Evolutionary conservation across 148 eudicot genomes (phyloP).

Genomic region (Persicaria maculosa): DNA sequence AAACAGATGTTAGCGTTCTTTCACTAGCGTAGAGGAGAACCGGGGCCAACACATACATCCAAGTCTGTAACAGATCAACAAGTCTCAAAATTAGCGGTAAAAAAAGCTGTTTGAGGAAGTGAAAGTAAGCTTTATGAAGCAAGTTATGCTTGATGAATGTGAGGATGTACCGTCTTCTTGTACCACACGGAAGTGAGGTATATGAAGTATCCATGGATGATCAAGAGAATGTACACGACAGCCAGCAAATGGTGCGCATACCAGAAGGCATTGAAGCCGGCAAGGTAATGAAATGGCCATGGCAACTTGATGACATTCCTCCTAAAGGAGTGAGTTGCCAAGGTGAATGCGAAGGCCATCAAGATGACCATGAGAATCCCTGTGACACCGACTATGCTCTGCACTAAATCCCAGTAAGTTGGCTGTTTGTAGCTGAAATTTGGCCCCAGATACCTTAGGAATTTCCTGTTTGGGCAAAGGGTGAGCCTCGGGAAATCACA

Average conservation of each 20-base stretch:
- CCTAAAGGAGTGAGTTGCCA: slow-evolving; percentile 81
- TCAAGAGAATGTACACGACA: slow-evolving; percentile 55
- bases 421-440: slow-evolving; percentile 53
- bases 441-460: slow-evolving; percentile 39
- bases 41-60: slow-evolving; percentile 85
- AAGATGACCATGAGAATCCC: slow-evolving; percentile 62
- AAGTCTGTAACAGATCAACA: slow-evolving; percentile 49
- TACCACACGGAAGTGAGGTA: slow-evolving; percentile 58
- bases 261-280: slow-evolving; percentile 95
- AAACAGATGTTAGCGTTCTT: slow-evolving; percentile 48
- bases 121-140: neutral
- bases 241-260: slow-evolving; percentile 81
- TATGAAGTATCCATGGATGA: slow-evolving; percentile 71
- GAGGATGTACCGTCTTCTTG: slow-evolving; percentile 58
- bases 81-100: neutral
- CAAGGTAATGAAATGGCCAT: slow-evolving; percentile 56
- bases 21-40: slow-evolving; percentile 55
- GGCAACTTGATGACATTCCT: slow-evolving; percentile 78
- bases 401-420: slow-evolving; percentile 39
- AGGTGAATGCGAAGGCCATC: slow-evolving; percentile 65
- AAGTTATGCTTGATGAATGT: neutral
- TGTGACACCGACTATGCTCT: slow-evolving; percentile 46
- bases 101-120: neutral
- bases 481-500: slow-evolving; percentile 58
- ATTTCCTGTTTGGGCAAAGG: slow-evolving; percentile 30